Evolutionary conservation across 192 early-diverging fungal genomes (phyloP), one percentile per base, ranked within the genome.

Genomic region (Mortierella hygrophila): DNA sequence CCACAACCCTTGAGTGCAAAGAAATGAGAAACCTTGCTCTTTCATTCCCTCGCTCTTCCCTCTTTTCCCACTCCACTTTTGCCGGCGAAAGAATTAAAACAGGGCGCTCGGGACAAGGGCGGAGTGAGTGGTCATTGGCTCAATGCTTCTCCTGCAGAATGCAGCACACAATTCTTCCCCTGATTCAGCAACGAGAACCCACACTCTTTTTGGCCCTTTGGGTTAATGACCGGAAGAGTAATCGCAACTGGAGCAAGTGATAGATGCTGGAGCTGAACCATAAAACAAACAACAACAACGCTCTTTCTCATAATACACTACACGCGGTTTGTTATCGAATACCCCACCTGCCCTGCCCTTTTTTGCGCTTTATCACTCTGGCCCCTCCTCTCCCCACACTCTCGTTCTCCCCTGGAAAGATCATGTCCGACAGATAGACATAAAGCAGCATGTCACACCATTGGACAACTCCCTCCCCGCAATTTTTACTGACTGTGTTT

Each of bases 111-210:
- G 75, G 55, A 72, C 78, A 80, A 29, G 23, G 38, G 70, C 81
- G 81, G 81, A 63, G 75, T 82, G 69, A 11, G 47, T 76, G 38
- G 74, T 37, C 70, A 82, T 82, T 82, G 81, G 81, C 81, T 77
- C 74, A 75, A 46, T 38, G 35, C 26, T 35, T 16, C 79, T 49
- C 38, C 5, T 57, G 40, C 20, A 38, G n/a, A 63, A 15, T n/a
- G 21, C 49, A 68, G 42, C 70, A 37, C 54, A 55, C 38, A 37
- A 23, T 23, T 16, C 0, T 63, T 7, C 44, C 23, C 47, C 37
- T 73, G 49, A 47, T 47, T 65, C 60, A 65, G 32, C 60, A 10
- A 57, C 55, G 6, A 26, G n/a, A 57, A 26, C n/a, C 72, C 23
- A 9, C 11, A 2, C 10, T 29, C 60, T 15, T 29, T 65, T 65